phyloP scores from a whole-genome alignment of 2,329 filamentous ascomycete genomes.

The Aspergillus oerlinghausenensis region DNA sequence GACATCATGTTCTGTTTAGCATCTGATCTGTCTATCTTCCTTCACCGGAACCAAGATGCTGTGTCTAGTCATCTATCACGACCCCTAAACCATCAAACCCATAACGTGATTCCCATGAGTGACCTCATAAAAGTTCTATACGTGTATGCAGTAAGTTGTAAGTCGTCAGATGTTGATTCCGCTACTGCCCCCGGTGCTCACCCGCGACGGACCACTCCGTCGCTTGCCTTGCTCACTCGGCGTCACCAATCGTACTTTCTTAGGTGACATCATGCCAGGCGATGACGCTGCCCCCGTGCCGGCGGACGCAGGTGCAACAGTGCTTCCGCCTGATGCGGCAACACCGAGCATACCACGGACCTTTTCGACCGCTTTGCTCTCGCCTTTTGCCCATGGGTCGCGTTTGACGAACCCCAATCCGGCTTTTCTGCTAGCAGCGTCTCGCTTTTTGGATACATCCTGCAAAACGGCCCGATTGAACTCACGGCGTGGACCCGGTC shows the following conservation, averaged over 20 bases:
- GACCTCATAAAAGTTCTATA: background rate
- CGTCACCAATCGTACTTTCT: slow-evolving; percentile 43
- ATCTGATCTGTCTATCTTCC: background rate
- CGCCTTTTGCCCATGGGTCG: slow-evolving; percentile 41
- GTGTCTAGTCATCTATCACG: background rate
- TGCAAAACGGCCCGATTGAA: slow-evolving; percentile 31
- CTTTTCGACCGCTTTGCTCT: slow-evolving; percentile 45
- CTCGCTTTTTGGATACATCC: slow-evolving; percentile 30
- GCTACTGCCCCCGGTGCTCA: slow-evolving; percentile 14
- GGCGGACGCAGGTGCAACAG: slow-evolving; percentile 18
- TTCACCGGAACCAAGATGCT: background rate
- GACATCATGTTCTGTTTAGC: background rate
- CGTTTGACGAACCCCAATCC: slow-evolving; percentile 37
- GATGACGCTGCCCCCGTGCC: slow-evolving; percentile 18
- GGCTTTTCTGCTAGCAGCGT: slow-evolving; percentile 28
- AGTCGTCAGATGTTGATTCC: slow-evolving; percentile 5
- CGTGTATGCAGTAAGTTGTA: background rate
- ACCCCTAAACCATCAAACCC: background rate
- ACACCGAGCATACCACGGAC: slow-evolving; percentile 41
- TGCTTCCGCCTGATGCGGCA: slow-evolving; percentile 22
- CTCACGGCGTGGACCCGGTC: slow-evolving; percentile 45
- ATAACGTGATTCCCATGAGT: background rate
- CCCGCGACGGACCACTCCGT: slow-evolving; percentile 17
- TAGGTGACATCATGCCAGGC: slow-evolving; percentile 37
- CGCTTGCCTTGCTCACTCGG: slow-evolving; percentile 38